These are phyloP conservation scores for Solanum piurae DNA, from an alignment of 257 asterid species.

Conservation along the genomic window DNA sequence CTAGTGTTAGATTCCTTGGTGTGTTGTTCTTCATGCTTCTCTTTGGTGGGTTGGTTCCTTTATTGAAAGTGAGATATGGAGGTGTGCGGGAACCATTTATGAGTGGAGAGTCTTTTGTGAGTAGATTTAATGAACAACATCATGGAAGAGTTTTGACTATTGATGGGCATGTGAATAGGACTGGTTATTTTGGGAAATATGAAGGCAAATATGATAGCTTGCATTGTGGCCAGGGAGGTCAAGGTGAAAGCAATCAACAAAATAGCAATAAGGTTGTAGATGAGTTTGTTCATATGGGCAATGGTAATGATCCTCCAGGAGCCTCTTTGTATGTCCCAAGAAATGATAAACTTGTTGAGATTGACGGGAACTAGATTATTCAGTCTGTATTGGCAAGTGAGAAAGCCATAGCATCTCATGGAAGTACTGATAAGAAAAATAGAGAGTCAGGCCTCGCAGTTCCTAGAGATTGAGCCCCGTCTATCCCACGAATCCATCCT, in stretches of 20 bases:
- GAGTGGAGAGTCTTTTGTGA: too few relatives aligned
- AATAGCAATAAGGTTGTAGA: conserved; percentile 3
- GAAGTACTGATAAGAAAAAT: conserved; percentile 15
- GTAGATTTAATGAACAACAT: conserved; percentile 17
- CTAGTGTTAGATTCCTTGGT: too few relatives aligned
- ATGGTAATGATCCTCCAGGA: conserved; percentile 49
- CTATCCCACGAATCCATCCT: conserved; percentile 39
- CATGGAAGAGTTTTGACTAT: conserved; percentile 62
- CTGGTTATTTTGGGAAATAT: conserved; percentile 23
- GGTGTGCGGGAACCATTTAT: too few relatives aligned
- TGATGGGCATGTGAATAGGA: conserved; percentile 22
- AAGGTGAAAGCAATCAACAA: background rate
- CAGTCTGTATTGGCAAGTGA: conserved; percentile 63
- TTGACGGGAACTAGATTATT: conserved; percentile 60
- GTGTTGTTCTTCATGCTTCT: too few relatives aligned
- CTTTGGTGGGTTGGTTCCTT: too few relatives aligned
- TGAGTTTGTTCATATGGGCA: conserved; percentile 24
- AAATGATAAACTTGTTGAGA: conserved; percentile 61
- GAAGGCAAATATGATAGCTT: conserved; percentile 25
- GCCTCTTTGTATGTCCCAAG: conserved; percentile 64
- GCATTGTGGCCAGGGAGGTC: conserved; percentile 10
- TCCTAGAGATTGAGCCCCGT: conserved; percentile 39
- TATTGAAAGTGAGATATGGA: too few relatives aligned
- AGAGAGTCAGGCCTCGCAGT: conserved; percentile 52
- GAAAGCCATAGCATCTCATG: conserved; percentile 53